These are phyloP conservation scores for Phytophthora rubi DNA, from an alignment of 352 stramenopile species.

Conservation along the genomic window DNA sequence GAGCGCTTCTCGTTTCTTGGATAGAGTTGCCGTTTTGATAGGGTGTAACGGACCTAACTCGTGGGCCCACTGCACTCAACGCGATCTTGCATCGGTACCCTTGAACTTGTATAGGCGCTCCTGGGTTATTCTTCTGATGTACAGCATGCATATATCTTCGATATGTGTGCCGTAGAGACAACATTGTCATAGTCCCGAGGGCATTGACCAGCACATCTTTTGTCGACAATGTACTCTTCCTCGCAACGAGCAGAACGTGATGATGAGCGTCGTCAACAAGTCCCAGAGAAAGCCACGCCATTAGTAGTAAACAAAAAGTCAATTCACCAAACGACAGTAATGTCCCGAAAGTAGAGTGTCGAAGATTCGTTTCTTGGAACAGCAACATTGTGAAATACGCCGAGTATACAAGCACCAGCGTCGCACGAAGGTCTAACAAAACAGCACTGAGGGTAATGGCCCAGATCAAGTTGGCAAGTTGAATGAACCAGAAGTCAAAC, in stretches of 20 bases:
- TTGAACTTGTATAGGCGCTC: not conserved
- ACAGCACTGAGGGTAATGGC: not conserved
- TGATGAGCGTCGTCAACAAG: not conserved
- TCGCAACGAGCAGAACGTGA: not conserved
- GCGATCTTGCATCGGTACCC: not conserved
- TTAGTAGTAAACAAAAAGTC: not conserved
- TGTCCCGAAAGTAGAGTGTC: not conserved
- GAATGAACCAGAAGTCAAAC: constrained; percentile 1
- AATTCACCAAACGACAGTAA: not conserved
- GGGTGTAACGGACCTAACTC: not conserved
- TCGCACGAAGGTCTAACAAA: not conserved
- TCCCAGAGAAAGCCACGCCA: not conserved
- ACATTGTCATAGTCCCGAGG: not conserved
- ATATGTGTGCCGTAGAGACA: not conserved
- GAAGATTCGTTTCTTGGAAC: not conserved
- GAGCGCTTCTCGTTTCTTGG: not conserved
- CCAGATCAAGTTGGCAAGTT: not conserved
- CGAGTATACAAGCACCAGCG: constrained; percentile 1
- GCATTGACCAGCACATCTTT: not conserved
- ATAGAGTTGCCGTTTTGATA: not conserved
- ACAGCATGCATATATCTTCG: not conserved
- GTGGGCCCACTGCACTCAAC: not conserved
- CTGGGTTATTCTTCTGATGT: not conserved
- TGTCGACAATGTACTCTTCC: not conserved
- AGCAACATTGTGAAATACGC: not conserved